phyloP scores from a whole-genome alignment of 2,329 filamentous ascomycete genomes.

The Lachnellula arida region DNA sequence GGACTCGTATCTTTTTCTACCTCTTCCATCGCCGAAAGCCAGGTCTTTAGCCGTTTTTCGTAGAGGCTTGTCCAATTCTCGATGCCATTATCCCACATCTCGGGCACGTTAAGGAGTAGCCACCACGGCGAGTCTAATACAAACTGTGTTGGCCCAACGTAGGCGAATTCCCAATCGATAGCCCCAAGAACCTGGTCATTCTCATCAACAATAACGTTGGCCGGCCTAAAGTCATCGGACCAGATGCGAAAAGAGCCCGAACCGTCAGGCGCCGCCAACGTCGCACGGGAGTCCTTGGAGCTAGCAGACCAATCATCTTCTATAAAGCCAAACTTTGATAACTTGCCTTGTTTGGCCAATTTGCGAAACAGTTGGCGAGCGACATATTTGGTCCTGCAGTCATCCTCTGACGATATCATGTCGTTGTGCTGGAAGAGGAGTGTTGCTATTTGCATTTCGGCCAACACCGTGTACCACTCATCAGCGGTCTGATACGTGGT shows the following conservation, averaged over 20 bases:
- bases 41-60: not conserved
- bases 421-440: constrained; percentile 39
- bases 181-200: constrained; percentile 15
- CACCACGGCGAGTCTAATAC: constrained; percentile 34
- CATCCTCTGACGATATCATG: constrained; percentile 32
- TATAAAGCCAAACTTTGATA: constrained; percentile 10
- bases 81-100: constrained; percentile 31
- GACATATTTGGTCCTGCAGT: constrained; percentile 39
- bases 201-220: constrained; percentile 32
- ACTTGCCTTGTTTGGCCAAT: constrained; percentile 23
- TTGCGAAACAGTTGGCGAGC: constrained; percentile 38
- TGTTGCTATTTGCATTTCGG: constrained; percentile 35
- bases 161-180: not conserved
- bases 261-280: constrained; percentile 12
- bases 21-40: not conserved
- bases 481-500: constrained; percentile 7
- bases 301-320: constrained; percentile 29
- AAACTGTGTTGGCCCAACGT: not conserved
- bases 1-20: not conserved
- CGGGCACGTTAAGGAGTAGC: constrained; percentile 22
- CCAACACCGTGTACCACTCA: constrained; percentile 11
- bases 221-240: constrained; percentile 32
- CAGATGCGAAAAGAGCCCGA: constrained; percentile 27
- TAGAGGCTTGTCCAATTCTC: not conserved
- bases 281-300: constrained; percentile 3